Evolutionary conservation across 2,329 filamentous ascomycete genomes (phyloP), one percentile per base, ranked within the genome.

Genomic region (Hirsutella thompsonii): DNA sequence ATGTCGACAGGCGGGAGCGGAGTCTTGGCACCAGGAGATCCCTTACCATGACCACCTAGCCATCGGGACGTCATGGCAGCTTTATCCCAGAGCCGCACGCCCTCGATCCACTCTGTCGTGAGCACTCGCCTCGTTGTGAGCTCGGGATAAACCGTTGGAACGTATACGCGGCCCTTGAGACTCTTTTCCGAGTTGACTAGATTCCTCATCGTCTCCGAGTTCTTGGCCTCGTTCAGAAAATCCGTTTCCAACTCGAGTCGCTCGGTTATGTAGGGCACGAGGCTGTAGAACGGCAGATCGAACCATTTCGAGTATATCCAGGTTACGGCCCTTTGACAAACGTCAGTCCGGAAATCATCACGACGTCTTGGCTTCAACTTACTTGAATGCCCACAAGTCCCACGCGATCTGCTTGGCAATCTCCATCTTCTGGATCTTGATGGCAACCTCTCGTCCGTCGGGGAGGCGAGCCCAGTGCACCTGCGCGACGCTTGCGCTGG

Each of bases 71-170:
- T 83, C 55, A 95, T 81, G 40, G 81, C 72, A 43, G 85, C 79
- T 58, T 93, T 93, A 53, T 96, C 90, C 87, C 89, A 94, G 2
- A 98, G 69, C 2, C 89, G 75, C 2, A 94, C 79, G 6, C 92
- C 92, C 61, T 98, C 92, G 44, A 98, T 93, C 92, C 92, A 98
- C 59, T 98, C 92, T 0, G 90, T 88, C 1, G 89, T 93, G 68
- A 98, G 81, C 38, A 98, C 79, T 30, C 92, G 75, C 55, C 72
- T 83, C 14, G 83, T 88, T 40, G 79, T 88, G 21, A 95, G 72
- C 45, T 94, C 87, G 4, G 79, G 70, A 58, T 93, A 90, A 9
- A 94, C 79, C 32, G 79, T 74, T 0, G 92, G 92, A 8, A 98
- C 81, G 57, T 96, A 95, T 2, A 96, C 89, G 26, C 87, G 73